Conservation (phyloP, 2,329 filamentous ascomycete genomes). For the Penicillium sp. region DNA sequence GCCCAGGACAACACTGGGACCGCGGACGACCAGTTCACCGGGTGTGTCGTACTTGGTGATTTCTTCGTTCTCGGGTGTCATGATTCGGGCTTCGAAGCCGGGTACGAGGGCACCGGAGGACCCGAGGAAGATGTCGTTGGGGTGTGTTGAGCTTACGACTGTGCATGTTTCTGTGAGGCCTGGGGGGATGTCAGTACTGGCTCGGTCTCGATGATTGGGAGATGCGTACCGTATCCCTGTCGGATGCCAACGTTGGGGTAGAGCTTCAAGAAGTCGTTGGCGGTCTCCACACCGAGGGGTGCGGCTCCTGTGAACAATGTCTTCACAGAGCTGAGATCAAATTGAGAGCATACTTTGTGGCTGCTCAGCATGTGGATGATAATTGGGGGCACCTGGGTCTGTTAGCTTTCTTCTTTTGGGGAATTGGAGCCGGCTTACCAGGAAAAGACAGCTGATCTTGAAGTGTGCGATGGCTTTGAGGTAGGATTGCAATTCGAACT, state of each 20-base stretch:
- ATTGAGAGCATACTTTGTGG: conserved; percentile 61
- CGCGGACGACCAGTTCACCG: conserved; percentile 78
- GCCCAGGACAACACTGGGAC: conserved; percentile 74
- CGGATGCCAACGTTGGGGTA: conserved; percentile 67
- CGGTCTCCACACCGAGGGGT: conserved; percentile 72
- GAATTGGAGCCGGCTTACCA: conserved; percentile 53
- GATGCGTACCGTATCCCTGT: conserved; percentile 67
- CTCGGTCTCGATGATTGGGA: conserved; percentile 2
- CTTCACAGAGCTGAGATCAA: conserved; percentile 69
- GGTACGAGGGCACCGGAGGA: conserved; percentile 72
- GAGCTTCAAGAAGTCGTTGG: conserved; percentile 61
- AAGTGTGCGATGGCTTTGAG: conserved; percentile 66
- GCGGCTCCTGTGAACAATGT: conserved; percentile 74
- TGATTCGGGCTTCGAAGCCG: conserved; percentile 63
- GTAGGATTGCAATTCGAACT: conserved; percentile 71
- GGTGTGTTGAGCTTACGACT: conserved; percentile 61
- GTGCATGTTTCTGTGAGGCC: conserved; percentile 77
- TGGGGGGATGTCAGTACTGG: conserved; percentile 29
- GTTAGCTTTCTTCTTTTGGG: neutral
- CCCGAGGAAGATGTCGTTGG: conserved; percentile 67
- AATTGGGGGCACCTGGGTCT: conserved; percentile 70
- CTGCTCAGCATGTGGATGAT: conserved; percentile 74
- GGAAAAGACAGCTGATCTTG: conserved; percentile 66
- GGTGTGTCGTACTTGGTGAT: conserved; percentile 70
- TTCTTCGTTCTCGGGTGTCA: conserved; percentile 69